Base-by-base conservation (phyloP, 352 stramenopile species). In the Phytophthora tentaculata region DNA sequence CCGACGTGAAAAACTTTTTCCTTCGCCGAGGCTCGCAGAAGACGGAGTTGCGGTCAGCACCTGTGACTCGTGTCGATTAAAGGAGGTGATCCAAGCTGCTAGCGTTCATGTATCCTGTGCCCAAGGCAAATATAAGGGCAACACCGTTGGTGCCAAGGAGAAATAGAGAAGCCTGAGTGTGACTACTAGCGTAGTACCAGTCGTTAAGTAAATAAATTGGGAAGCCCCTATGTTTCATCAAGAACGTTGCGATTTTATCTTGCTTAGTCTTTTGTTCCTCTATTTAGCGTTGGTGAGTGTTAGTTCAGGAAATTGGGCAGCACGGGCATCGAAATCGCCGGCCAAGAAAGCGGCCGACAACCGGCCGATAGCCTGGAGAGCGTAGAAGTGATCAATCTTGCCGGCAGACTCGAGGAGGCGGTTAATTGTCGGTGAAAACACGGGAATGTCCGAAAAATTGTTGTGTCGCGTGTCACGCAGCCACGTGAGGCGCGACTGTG, bases 391-490 rank as follows among this genome's bases (percentile, higher is more conserved):
- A 24, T 88, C 68, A 50, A 92, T 88, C 28, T 56, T 58, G 10
- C 84, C 84, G 0, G 80, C 62, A 0, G 77, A 69, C 70, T 88
- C 88, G 56, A 83, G 61, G 43, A 88, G 54, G 0, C 79, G 69
- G 56, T 84, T 88, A 49, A 90, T 43, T 9, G 72, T 53, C 20
- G 81, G 84, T 32, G 84, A 89, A 58, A 92, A 92, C 24, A 90
- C 50, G 2, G 81, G 72, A 24, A 92, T 65, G 37, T 92, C 84
- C 26, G 77, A 89, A 32, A 92, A 92, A 60, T 92, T 89, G 74
- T 89, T 90, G 82, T 92, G 84, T 10, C 76, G 67, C 16, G 79
- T 74, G 43, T 67, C 73, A 0, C 67, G 67, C 54, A 90, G 54
- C 39, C 79, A 79, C 26, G 76, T 77, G 29, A 89, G 67, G 29